phyloP scores from a whole-genome alignment of 1,139 yeast species.

The Taphrina confusa region DNA sequence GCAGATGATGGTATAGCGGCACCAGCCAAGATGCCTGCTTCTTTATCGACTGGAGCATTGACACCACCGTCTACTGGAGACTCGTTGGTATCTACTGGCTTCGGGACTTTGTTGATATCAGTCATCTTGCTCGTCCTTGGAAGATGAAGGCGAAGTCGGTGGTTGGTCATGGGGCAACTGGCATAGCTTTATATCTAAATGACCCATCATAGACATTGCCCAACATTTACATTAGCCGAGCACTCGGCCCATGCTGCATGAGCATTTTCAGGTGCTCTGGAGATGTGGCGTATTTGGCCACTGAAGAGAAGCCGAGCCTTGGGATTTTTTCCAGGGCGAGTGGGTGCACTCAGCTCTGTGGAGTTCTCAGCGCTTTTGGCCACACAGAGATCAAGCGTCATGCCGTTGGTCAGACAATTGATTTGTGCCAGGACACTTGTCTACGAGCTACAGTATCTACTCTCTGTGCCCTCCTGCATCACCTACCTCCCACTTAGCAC shows the following conservation, averaged over 20 bases:
- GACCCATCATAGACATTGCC: not conserved
- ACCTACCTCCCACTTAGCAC: no score
- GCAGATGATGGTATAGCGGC: conserved; percentile 26
- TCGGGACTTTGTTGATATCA: conserved; percentile 33
- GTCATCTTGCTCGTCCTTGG: conserved; percentile 13
- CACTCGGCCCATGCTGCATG: conserved; percentile 5
- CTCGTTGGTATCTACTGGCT: conserved; percentile 29
- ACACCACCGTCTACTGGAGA: conserved; percentile 33
- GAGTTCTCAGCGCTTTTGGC: no score
- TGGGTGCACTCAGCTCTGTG: no score
- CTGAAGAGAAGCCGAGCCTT: not conserved
- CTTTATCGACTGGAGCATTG: conserved; percentile 27
- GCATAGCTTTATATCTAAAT: conserved; percentile 5
- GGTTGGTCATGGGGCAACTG: not conserved
- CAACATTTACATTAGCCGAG: conserved; percentile 24
- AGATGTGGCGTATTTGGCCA: not conserved
- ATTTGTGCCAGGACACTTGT: no score
- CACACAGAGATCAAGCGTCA: no score
- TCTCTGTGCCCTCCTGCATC: no score
- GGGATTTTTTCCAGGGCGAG: not conserved
- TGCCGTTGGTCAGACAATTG: no score
- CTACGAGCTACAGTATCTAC: no score
- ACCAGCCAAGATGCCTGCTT: conserved; percentile 27
- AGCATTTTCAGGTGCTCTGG: no score
- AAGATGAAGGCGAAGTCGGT: not conserved